Evolutionary conservation across 768 basidiomycete species (phyloP).

Genomic region (Panus rudis): DNA sequence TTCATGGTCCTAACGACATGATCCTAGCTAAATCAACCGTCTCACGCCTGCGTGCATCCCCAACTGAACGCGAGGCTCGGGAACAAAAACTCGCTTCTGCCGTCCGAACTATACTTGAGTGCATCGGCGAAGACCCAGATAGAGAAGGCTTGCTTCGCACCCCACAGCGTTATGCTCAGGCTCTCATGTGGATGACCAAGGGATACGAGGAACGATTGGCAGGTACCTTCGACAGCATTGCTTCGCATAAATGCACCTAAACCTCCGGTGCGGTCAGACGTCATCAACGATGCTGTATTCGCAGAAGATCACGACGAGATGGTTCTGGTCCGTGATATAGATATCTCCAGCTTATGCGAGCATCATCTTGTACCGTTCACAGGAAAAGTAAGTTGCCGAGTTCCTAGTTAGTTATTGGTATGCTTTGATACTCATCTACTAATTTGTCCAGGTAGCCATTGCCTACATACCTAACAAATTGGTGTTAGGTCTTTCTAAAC

Average conservation of each 20-base stretch:
- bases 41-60: conserved; percentile 73
- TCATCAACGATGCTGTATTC: conserved; percentile 98
- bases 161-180: conserved; percentile 93
- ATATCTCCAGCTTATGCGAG: conserved; percentile 95
- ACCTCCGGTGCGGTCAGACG: conserved; percentile 46
- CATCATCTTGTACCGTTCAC: conserved; percentile 98
- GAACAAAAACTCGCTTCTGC: conserved; percentile 77
- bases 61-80: conserved; percentile 61
- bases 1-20: conserved; percentile 7
- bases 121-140: conserved; percentile 97
- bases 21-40: conserved; percentile 82
- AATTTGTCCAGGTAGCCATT: conserved; percentile 74
- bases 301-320: conserved; percentile 99
- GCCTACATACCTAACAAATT: conserved; percentile 95
- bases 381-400: conserved; percentile 66
- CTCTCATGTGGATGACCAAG: conserved; percentile 97
- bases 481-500: conserved; percentile 91
- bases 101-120: conserved; percentile 88
- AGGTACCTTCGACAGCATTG: conserved; percentile 40
- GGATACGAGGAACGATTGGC: conserved; percentile 95
- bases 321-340: conserved; percentile 97
- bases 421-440: background rate
- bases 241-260: conserved; percentile 3
- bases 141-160: conserved; percentile 89
- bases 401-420: background rate